Conservation (phyloP, 331 rosid species). For the Cydonia oblonga region DNA sequence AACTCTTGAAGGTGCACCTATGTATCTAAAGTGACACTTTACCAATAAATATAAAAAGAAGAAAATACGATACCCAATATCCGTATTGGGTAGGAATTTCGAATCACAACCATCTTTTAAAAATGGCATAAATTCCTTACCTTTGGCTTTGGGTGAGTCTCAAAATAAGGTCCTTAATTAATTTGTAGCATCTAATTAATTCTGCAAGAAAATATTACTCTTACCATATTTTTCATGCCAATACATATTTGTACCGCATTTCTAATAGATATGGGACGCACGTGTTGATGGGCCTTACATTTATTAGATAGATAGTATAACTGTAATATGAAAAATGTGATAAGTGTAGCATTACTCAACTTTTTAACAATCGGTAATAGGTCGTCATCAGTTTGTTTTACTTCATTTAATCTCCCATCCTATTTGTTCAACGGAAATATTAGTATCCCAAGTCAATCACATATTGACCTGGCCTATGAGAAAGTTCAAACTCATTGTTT, state of each 20-base stretch:
- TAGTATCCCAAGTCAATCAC: too few species aligned
- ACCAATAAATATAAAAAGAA: not conserved
- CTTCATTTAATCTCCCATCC: not conserved
- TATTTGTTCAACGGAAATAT: too few species aligned
- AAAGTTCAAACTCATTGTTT: too few species aligned
- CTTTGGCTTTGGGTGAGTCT: constrained; percentile 10
- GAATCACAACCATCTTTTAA: not conserved
- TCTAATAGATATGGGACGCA: too few species aligned
- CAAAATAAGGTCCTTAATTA: constrained; percentile 1
- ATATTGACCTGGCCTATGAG: too few species aligned
- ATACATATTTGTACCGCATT: too few species aligned
- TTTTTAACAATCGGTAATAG: not conserved
- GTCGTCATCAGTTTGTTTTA: constrained; percentile 2
- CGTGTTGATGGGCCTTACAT: fast-evolving
- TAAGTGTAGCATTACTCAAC: too few species aligned
- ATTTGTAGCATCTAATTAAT: constrained; percentile 9
- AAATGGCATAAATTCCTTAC: not conserved
- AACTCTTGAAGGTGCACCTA: not conserved
- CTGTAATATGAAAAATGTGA: too few species aligned
- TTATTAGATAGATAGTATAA: too few species aligned
- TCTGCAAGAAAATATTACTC: not conserved
- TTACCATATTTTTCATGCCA: too few species aligned
- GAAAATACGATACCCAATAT: not conserved
- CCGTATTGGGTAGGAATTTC: not conserved
- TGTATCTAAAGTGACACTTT: not conserved